Evolutionary conservation across 331 rosid genomes (phyloP).

Genomic region (Cucumis variabilis): DNA sequence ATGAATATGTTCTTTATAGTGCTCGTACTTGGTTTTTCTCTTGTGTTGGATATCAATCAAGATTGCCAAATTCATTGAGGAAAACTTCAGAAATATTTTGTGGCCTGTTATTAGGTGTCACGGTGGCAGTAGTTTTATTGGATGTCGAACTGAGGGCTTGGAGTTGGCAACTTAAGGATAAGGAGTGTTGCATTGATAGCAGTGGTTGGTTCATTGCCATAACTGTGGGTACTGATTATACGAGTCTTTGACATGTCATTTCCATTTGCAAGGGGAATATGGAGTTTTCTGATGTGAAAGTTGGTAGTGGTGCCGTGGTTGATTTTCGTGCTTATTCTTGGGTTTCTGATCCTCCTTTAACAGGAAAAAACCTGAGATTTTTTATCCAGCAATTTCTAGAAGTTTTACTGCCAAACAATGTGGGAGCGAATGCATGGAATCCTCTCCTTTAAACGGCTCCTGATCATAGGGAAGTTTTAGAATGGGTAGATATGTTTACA

Average conservation of each 20-base stretch:
- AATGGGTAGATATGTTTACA: neutral
- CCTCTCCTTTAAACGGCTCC: neutral
- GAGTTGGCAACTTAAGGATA: neutral
- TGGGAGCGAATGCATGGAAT: neutral
- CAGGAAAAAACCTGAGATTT: neutral
- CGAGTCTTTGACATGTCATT: neutral
- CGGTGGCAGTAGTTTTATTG: conserved; percentile 12
- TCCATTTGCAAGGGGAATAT: neutral
- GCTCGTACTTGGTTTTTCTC: neutral
- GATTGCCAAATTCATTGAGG: neutral
- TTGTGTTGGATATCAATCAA: neutral
- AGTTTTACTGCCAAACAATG: neutral
- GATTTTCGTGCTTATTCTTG: neutral
- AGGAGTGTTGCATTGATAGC: neutral
- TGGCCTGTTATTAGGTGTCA: neutral
- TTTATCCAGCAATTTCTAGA: neutral
- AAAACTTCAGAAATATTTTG: neutral
- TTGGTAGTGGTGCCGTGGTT: neutral
- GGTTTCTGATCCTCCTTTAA: neutral
- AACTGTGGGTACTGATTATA: neutral
- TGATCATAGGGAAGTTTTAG: neutral
- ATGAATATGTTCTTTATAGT: neutral
- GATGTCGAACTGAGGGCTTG: neutral
- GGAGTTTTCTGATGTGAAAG: neutral
- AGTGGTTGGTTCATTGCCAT: neutral